Conservation (phyloP, 202 grass and related monocot species). For the Alloteropsis angusta region DNA sequence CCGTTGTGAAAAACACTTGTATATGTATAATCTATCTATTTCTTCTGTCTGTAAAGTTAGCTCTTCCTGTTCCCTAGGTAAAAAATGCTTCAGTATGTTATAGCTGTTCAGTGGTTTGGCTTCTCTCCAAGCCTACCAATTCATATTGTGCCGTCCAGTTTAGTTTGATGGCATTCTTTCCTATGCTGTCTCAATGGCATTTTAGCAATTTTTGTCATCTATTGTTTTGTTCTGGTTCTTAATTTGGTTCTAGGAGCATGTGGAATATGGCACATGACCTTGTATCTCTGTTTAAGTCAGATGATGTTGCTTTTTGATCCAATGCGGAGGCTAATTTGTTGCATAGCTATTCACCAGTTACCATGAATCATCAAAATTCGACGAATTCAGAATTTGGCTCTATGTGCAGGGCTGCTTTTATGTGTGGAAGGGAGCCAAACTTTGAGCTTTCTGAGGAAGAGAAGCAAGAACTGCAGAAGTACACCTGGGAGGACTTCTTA, state of each 20-base stretch:
- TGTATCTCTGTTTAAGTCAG: background rate
- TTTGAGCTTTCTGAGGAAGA: conserved; percentile 71
- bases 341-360: background rate
- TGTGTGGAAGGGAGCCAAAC: conserved; percentile 99
- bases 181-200: background rate
- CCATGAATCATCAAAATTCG: background rate
- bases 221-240: background rate
- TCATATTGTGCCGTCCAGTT: background rate
- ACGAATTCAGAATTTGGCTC: background rate
- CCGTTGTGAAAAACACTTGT: background rate
- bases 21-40: background rate
- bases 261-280: background rate
- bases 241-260: background rate
- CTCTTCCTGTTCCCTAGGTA: background rate
- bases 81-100: background rate
- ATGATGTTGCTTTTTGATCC: background rate
- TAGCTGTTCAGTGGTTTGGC: background rate
- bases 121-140: background rate
- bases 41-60: conserved; percentile 2
- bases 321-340: background rate
- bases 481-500: conserved; percentile 82
- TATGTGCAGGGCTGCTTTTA: conserved; percentile 78
- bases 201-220: background rate
- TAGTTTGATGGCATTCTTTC: background rate
- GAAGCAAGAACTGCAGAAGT: conserved; percentile 67